phyloP scores from a whole-genome alignment of 306 rosid species.

The Vigna hirtella region DNA sequence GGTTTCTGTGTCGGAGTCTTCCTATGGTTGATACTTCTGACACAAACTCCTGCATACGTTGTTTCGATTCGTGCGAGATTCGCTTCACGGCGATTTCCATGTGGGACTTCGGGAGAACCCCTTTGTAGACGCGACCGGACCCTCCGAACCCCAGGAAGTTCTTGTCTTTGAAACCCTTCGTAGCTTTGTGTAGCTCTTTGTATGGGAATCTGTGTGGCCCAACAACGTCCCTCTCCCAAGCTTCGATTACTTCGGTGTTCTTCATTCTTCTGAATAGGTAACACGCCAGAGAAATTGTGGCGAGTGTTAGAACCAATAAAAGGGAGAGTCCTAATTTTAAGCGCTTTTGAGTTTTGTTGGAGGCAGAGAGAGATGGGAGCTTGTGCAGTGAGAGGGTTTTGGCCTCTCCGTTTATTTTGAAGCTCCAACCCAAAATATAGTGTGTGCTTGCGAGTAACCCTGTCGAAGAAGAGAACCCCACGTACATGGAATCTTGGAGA shows the following conservation, averaged over 20 bases:
- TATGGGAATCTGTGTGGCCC: slow-evolving; percentile 74
- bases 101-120: slow-evolving; percentile 49
- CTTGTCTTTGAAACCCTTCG: slow-evolving; percentile 58
- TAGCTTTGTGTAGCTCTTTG: slow-evolving; percentile 62
- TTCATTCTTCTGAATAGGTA: slow-evolving; percentile 46
- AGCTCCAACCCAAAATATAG: slow-evolving; percentile 68
- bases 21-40: slow-evolving; percentile 68
- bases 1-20: slow-evolving; percentile 65
- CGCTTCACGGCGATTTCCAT: slow-evolving; percentile 63
- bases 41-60: slow-evolving; percentile 61
- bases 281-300: slow-evolving; percentile 16
- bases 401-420: slow-evolving; percentile 60
- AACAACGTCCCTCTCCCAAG: slow-evolving; percentile 65
- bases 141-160: slow-evolving; percentile 69
- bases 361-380: slow-evolving; percentile 55
- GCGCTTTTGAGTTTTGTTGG: background rate
- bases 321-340: slow-evolving; percentile 48
- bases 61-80: slow-evolving; percentile 63
- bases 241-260: slow-evolving; percentile 56
- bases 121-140: slow-evolving; percentile 67
- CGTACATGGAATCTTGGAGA: slow-evolving; percentile 58
- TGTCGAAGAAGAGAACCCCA: slow-evolving; percentile 69
- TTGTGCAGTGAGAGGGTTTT: slow-evolving; percentile 45
- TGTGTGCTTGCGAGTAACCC: slow-evolving; percentile 58
- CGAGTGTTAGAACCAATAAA: slow-evolving; percentile 32